phyloP scores from a whole-genome alignment of 1,284 basidiomycete species.

The Caloboletus firmus region DNA sequence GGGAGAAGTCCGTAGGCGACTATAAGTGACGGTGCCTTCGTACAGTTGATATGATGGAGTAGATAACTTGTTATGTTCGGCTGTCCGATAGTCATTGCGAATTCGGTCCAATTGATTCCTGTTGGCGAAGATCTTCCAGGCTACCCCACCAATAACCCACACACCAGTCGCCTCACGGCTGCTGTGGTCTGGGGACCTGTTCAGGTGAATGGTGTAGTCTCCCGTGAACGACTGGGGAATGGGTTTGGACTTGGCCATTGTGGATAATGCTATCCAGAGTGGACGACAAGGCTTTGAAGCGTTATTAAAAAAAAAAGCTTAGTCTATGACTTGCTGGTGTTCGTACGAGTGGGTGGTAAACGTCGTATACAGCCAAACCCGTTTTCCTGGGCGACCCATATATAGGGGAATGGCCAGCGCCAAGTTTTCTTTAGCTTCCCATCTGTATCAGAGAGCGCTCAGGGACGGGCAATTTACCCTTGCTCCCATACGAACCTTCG shows the following conservation, averaged over 20 bases:
- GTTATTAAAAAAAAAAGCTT: background rate
- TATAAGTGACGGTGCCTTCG: background rate
- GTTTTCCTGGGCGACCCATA: background rate
- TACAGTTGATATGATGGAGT: background rate
- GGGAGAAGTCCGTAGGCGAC: accelerated
- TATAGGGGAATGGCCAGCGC: background rate
- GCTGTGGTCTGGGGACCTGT: accelerated
- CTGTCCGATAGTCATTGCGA: accelerated
- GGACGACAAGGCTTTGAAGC: background rate
- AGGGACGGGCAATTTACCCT: background rate
- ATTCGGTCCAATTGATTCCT: background rate
- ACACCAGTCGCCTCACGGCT: background rate
- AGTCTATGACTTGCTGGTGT: background rate
- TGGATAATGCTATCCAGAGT: background rate
- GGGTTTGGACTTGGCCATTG: background rate
- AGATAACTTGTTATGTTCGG: background rate
- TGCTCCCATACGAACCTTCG: background rate
- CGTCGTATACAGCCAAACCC: background rate
- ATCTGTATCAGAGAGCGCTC: background rate
- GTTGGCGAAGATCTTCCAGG: constrained; percentile 1
- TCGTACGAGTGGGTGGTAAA: background rate
- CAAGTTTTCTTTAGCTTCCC: background rate
- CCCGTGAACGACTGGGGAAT: background rate
- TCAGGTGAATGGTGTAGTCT: accelerated
- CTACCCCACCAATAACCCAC: background rate